Percentiles rank a stretch among this genome's conserved stretches.
Conservation (phyloP, 176 grass and related monocot genomes). For the Themeda triandra region DNA sequence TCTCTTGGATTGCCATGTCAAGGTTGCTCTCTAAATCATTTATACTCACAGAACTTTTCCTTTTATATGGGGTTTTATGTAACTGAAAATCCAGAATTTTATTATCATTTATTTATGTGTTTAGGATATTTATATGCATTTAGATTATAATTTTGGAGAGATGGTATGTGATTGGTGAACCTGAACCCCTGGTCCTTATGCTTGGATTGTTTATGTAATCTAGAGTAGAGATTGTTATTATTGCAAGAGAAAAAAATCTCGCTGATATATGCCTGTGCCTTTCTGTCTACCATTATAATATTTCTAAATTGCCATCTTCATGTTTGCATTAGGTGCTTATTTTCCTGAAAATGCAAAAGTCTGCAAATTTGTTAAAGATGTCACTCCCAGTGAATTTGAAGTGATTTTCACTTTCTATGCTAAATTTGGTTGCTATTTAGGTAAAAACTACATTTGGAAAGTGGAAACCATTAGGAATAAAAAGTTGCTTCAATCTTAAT, state of each 20-base stretch:
- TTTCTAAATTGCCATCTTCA: neutral
- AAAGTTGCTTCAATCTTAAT: neutral
- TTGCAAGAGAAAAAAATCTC: neutral
- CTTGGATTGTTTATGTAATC: neutral
- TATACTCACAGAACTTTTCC: neutral
- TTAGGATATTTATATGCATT: neutral
- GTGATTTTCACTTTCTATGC: neutral
- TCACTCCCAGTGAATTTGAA: no score
- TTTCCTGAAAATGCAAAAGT: neutral
- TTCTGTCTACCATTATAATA: neutral
- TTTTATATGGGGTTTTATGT: neutral
- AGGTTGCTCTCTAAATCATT: conserved; percentile 44
- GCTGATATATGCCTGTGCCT: neutral
- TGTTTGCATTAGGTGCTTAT: neutral
- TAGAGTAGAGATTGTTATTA: neutral
- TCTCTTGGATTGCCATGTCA: conserved; percentile 84
- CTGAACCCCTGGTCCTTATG: neutral
- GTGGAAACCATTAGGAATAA: neutral
- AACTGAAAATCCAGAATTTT: neutral
- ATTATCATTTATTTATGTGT: conserved; percentile 14
- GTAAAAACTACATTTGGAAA: conserved; percentile 5
- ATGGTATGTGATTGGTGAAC: neutral
- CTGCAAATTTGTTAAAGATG: no score
- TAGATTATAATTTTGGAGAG: neutral
- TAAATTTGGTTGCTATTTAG: neutral